Percentiles rank a stretch among this genome's conserved stretches.
phyloP scores from a whole-genome alignment of 2,329 filamentous ascomycete genomes.

The Didymella pinodella region DNA sequence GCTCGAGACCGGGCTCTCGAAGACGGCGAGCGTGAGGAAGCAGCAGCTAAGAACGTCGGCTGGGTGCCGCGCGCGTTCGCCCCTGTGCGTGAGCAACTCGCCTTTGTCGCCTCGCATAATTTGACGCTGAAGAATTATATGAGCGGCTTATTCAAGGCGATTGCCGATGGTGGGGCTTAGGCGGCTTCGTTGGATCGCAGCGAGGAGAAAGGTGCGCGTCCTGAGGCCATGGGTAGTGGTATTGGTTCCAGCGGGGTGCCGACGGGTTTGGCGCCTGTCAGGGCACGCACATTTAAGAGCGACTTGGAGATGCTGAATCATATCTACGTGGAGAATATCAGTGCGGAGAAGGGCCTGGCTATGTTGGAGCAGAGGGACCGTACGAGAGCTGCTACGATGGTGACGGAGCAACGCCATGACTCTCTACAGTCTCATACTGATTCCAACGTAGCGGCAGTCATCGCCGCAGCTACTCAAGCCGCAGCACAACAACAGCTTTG shows the following conservation, averaged over 20 bases:
- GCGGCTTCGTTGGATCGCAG: background rate
- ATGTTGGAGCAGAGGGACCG: background rate
- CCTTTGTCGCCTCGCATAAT: constrained; percentile 75
- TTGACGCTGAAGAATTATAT: constrained; percentile 51
- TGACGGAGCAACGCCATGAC: background rate
- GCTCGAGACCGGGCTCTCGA: constrained; percentile 41
- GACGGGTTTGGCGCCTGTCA: background rate
- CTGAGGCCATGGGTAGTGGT: background rate
- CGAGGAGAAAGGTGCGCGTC: background rate
- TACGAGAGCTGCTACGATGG: background rate
- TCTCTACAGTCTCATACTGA: background rate
- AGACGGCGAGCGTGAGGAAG: constrained; percentile 53
- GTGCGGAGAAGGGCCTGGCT: background rate
- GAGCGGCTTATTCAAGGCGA: constrained; percentile 46
- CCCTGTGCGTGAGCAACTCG: constrained; percentile 69
- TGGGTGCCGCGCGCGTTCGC: constrained; percentile 75
- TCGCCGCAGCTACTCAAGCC: background rate
- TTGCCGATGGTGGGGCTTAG: constrained; percentile 45
- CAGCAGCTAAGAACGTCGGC: constrained; percentile 61
- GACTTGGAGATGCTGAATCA: background rate
- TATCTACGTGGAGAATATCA: background rate
- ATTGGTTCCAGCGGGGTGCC: background rate
- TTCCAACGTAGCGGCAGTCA: background rate
- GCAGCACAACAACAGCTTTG: background rate
- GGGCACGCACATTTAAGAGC: background rate